Percentiles rank a stretch among this genome's conserved stretches.
phyloP scores from a whole-genome alignment of 331 rosid genomes.

The Erythrophleum ivorense region DNA sequence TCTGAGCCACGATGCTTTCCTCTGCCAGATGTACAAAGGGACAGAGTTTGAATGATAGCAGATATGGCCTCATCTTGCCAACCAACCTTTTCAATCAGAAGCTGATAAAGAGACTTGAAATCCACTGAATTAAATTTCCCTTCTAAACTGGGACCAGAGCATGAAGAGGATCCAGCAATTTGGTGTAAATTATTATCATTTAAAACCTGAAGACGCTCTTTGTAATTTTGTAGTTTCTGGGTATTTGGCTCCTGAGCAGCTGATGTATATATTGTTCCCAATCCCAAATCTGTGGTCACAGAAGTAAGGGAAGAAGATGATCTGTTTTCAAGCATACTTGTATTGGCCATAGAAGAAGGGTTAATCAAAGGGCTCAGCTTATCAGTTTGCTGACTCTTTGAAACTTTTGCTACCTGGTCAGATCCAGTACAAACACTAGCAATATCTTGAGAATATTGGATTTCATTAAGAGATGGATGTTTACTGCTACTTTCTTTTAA shows the following conservation, averaged over 20 bases:
- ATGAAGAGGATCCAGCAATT: constrained; percentile 48
- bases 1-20: constrained; percentile 51
- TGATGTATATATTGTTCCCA: constrained; percentile 76
- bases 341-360: constrained; percentile 37
- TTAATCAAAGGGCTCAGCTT: constrained; percentile 40
- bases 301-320: constrained; percentile 54
- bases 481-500: constrained; percentile 56
- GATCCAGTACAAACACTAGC: constrained; percentile 36
- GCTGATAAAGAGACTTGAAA: constrained; percentile 62
- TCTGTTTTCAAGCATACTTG: constrained; percentile 42
- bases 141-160: constrained; percentile 48
- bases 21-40: constrained; percentile 54
- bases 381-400: constrained; percentile 48
- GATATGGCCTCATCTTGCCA: constrained; percentile 86
- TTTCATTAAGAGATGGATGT: constrained; percentile 50
- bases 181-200: constrained; percentile 42
- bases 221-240: constrained; percentile 45
- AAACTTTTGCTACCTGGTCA: constrained; percentile 41
- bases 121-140: constrained; percentile 52
- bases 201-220: constrained; percentile 41
- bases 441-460: constrained; percentile 44
- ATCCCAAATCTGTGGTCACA: constrained; percentile 93
- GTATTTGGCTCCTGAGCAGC: constrained; percentile 51
- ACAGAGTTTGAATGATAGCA: constrained; percentile 57
- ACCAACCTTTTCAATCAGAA: constrained; percentile 64